Evolutionary conservation across 2,329 filamentous ascomycete species (phyloP).

Genomic region (Monilinia fructicola): DNA sequence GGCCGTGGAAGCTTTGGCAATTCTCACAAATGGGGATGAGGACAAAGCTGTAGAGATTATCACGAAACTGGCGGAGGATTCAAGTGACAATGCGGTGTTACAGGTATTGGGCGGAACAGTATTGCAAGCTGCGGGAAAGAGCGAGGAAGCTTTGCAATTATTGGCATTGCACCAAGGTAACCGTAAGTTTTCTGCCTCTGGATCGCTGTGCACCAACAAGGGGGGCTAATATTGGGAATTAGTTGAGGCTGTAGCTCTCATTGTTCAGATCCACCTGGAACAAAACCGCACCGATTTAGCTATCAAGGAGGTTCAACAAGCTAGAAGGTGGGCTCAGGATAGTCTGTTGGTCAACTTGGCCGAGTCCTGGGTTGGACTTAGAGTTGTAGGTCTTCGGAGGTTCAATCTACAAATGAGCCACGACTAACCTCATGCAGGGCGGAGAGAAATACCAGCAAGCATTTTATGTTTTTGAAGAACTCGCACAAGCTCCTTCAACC

Average conservation of each 20-base stretch:
- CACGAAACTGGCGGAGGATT: slow-evolving; percentile 65
- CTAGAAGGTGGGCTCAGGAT: slow-evolving; percentile 92
- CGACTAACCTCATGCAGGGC: slow-evolving; percentile 57
- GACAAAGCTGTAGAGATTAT: slow-evolving; percentile 62
- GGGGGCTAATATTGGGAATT: slow-evolving; percentile 28
- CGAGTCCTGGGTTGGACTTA: slow-evolving; percentile 90
- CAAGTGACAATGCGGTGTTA: slow-evolving; percentile 73
- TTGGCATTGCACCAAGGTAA: slow-evolving; percentile 82
- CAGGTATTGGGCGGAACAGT: slow-evolving; percentile 82
- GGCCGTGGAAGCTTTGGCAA: slow-evolving; percentile 74
- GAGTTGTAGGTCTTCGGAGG: slow-evolving; percentile 59
- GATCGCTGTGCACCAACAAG: not conserved
- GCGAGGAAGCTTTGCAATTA: slow-evolving; percentile 80
- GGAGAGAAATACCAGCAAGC: slow-evolving; percentile 95
- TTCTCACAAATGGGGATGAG: slow-evolving; percentile 59
- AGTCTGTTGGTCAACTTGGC: slow-evolving; percentile 90
- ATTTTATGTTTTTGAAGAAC: slow-evolving; percentile 96
- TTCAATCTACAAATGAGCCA: slow-evolving; percentile 31
- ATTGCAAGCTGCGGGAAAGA: slow-evolving; percentile 73
- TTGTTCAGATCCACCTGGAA: slow-evolving; percentile 86
- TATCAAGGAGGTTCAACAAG: slow-evolving; percentile 80
- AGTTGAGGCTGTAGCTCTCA: slow-evolving; percentile 78
- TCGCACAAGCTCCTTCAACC: slow-evolving; percentile 82
- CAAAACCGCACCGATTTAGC: slow-evolving; percentile 92
- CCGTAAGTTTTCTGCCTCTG: slow-evolving; percentile 53